Base-by-base conservation (phyloP, 768 basidiomycete species). In the Chlorophyllum brunneum region DNA sequence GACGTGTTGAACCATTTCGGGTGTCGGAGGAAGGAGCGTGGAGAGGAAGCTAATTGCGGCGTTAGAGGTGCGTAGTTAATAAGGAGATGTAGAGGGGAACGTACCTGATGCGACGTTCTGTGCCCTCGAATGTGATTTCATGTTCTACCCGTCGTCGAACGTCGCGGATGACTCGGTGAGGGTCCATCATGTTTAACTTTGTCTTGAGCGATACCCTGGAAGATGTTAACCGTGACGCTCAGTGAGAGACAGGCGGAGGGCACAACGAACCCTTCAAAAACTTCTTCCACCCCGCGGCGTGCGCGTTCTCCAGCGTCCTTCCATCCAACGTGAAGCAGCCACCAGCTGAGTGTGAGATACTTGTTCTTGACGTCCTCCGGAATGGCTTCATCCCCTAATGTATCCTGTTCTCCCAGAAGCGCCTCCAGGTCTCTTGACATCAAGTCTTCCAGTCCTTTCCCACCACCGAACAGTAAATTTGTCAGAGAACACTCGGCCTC, bases 191-290 rank as follows among this genome's bases (percentile, higher is more conserved):
- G 1, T 82, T 76, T n/a, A 95, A 70, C 58, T 85, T 86, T 2
- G 77, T 74, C 67, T 95, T 95, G 13, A 95, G 68, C 0, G 89
- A 87, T n/a, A 95, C 85, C 2, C 93, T 95, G 58, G 13, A 47
- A 31, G 54, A 29, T 11, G 6, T 38, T 23, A 48, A 27, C 26
- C 10, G n/a, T 37, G 1, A 29, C 15, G 7, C 5, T 7, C 3
- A 9, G n/a, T 5, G 15, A 15, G 11, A 18, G n/a, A 5, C 8
- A 31, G 18, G 18, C 16, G 27, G 3, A 8, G 30, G 27, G 27
- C 4, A 8, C 26, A 1, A 71, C 88, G 58, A 54, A 95, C 94
- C 82, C 81, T 48, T 90, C 85, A 52, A 97, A 90, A 0, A 89
- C 90, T 53, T 86, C 59, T 39, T 59, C 59, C 2, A 59, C 59